These are phyloP conservation scores for Thermoascus crustaceus DNA, from an alignment of 2,329 filamentous ascomycete species.

Conservation along the genomic window DNA sequence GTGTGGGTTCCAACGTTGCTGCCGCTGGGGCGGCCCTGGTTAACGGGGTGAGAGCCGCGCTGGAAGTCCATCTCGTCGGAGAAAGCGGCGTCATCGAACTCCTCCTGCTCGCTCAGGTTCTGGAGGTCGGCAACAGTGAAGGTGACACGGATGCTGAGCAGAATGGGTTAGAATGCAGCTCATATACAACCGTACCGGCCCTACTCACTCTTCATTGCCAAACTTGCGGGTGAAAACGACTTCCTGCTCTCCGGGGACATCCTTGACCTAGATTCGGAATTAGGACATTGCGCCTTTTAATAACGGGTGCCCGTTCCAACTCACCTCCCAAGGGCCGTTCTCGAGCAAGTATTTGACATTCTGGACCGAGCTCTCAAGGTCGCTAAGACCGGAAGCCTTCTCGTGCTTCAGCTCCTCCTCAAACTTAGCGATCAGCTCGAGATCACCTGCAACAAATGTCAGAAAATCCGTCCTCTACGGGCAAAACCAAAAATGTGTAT, in stretches of 20 bases:
- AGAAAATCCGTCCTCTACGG: slow-evolving; percentile 5
- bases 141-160: slow-evolving; percentile 62
- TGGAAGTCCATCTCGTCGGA: slow-evolving; percentile 52
- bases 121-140: slow-evolving; percentile 82
- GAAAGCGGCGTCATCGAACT: slow-evolving; percentile 49
- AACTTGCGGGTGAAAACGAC: slow-evolving; percentile 75
- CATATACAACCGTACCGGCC: background rate
- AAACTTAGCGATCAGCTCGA: slow-evolving; percentile 79
- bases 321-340: slow-evolving; percentile 72
- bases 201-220: slow-evolving; percentile 73
- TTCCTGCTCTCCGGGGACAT: slow-evolving; percentile 77
- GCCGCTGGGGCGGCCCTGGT: slow-evolving; percentile 43
- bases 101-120: slow-evolving; percentile 52
- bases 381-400: slow-evolving; percentile 66
- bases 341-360: slow-evolving; percentile 88
- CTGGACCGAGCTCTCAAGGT: slow-evolving; percentile 68
- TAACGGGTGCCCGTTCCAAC: slow-evolving; percentile 3
- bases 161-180: slow-evolving; percentile 4
- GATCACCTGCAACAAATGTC: slow-evolving; percentile 46
- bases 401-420: slow-evolving; percentile 77
- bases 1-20: slow-evolving; percentile 44
- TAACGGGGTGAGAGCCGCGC: slow-evolving; percentile 46
- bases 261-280: slow-evolving; percentile 46
- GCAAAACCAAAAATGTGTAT: background rate
- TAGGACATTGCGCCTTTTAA: background rate